phyloP scores from a whole-genome alignment of 2,329 filamentous ascomycete species.

The Beauveria sp. region DNA sequence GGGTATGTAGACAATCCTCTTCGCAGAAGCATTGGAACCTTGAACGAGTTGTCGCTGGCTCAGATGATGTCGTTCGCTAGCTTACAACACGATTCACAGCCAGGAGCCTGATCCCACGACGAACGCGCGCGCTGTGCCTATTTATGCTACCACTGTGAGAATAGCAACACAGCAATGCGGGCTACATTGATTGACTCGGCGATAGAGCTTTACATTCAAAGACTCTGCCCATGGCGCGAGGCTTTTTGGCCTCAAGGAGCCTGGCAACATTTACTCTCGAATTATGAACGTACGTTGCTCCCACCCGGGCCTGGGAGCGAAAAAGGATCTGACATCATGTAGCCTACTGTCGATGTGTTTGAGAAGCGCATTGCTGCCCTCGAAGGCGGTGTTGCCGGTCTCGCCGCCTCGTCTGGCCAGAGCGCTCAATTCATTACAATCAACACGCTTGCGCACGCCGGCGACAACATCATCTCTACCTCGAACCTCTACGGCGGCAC shows the following conservation, averaged over 20 bases:
- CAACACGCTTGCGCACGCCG: slow-evolving; percentile 71
- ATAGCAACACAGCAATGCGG: slow-evolving; percentile 15
- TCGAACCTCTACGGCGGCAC: slow-evolving; percentile 90
- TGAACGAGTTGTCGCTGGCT: neutral
- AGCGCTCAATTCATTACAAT: slow-evolving; percentile 89
- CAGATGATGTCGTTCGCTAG: slow-evolving; percentile 8
- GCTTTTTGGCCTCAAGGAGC: slow-evolving; percentile 93
- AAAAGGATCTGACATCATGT: neutral
- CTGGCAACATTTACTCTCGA: slow-evolving; percentile 95
- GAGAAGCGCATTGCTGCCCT: slow-evolving; percentile 95
- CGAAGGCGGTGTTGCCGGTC: slow-evolving; percentile 81
- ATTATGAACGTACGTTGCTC: slow-evolving; percentile 71
- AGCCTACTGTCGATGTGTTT: slow-evolving; percentile 91
- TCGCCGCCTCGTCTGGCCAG: slow-evolving; percentile 80
- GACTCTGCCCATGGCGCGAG: slow-evolving; percentile 91
- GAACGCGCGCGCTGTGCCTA: slow-evolving; percentile 85
- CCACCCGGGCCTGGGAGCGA: neutral
- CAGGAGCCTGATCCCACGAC: slow-evolving; percentile 74
- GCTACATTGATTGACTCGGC: slow-evolving; percentile 11
- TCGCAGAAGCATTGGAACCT: neutral
- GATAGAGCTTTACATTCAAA: slow-evolving; percentile 82
- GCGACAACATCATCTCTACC: slow-evolving; percentile 90
- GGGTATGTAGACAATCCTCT: slow-evolving; percentile 44
- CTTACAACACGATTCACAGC: slow-evolving; percentile 35
- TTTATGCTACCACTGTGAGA: slow-evolving; percentile 81